phyloP scores from a whole-genome alignment of 306 rosid species.

The Quercus dentata region DNA sequence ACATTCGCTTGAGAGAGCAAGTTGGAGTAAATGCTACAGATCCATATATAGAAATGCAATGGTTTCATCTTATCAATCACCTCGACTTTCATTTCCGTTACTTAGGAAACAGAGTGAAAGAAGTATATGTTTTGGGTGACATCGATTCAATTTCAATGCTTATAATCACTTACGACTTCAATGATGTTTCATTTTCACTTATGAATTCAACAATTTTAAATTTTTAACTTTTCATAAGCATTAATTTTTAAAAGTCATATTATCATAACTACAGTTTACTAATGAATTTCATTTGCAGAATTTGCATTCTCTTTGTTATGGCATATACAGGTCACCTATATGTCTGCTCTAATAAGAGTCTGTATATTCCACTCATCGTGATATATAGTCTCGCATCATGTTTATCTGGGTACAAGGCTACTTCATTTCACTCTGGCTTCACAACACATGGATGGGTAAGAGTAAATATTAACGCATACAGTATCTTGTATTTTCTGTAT shows the following conservation, averaged over 20 bases:
- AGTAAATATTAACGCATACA: background rate
- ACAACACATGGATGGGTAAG: constrained; percentile 9
- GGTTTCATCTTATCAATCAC: constrained; percentile 6
- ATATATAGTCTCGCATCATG: constrained; percentile 3
- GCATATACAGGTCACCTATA: background rate
- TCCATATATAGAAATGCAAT: too few relatives aligned
- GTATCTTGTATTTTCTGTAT: background rate
- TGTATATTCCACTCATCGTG: background rate
- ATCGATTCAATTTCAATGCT: too few relatives aligned
- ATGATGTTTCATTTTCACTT: too few relatives aligned
- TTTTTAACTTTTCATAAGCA: too few relatives aligned
- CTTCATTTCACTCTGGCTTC: constrained; percentile 9
- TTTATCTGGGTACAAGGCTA: constrained; percentile 2
- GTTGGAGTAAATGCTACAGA: background rate
- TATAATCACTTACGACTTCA: too few relatives aligned
- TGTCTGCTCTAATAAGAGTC: background rate
- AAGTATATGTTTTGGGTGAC: background rate
- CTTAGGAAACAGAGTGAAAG: constrained; percentile 2
- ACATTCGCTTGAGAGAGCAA: background rate
- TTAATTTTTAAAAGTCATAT: background rate
- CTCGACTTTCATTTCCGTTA: background rate
- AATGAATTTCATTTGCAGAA: background rate
- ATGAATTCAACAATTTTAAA: too few relatives aligned
- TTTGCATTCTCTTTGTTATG: background rate
- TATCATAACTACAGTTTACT: background rate